Evolutionary conservation across 495 filamentous ascomycete species (phyloP).

Genomic region (Cenococcum geophilum): DNA sequence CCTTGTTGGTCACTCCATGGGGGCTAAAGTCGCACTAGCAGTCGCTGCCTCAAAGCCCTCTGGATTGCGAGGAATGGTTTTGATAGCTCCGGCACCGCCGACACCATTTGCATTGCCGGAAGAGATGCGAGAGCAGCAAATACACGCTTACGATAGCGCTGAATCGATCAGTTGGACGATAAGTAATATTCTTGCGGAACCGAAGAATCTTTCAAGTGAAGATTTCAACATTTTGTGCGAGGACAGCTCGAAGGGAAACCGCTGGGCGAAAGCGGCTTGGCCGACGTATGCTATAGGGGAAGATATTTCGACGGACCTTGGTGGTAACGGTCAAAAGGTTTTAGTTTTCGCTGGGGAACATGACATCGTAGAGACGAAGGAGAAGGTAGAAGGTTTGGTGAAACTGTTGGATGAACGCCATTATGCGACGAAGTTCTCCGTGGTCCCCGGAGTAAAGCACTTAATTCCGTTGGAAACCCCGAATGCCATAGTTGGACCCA

Average conservation of each 20-base stretch:
- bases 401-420: too few relatives aligned
- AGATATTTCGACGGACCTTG: neutral
- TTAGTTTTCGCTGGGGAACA: too few relatives aligned
- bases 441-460: too few relatives aligned
- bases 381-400: too few relatives aligned
- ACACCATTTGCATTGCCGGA: neutral
- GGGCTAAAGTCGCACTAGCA: neutral
- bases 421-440: too few relatives aligned
- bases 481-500: too few relatives aligned
- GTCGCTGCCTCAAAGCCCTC: neutral
- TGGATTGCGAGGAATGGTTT: neutral
- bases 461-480: too few relatives aligned
- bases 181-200: neutral
- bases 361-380: too few relatives aligned
- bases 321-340: too few relatives aligned
- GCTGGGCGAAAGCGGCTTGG: neutral
- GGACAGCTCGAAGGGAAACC: neutral
- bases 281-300: neutral
- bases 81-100: neutral
- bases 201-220: neutral
- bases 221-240: neutral
- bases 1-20: neutral
- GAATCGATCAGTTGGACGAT: neutral
- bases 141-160: neutral
- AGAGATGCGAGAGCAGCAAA: slow-evolving; percentile 1